Evolutionary conservation across 106 monocot genomes (phyloP), one percentile per base, ranked within the genome.

Genomic region (Acorus calamus): DNA sequence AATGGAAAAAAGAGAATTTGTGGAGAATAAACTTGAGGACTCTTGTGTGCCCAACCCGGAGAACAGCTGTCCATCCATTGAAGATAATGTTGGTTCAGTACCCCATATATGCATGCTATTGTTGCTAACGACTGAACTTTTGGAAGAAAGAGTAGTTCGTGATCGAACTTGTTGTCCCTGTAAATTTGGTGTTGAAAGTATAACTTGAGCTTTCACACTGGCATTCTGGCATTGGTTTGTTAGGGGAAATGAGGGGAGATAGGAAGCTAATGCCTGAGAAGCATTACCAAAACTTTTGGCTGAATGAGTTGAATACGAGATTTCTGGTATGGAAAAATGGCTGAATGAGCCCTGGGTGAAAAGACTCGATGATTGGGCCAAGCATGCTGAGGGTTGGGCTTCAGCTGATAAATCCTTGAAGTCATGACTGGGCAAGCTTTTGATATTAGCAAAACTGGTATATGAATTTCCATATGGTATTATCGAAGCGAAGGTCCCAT

Each of bases 61-160:
- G 4, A 56, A 13, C 49, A 76, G 7, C 50, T 51, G 56, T 42
- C 63, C 69, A 50, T 70, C 76, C 69, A 71, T 46, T 12, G 11
- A 41, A 60, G 55, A 55, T 0, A 46, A 44, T 52, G 48, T 49
- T 7, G 7, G 41, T 50, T 67, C 60, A 55, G 66, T 65, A 47
- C 44, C 44, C 5, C 54, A 66, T 11, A 44, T 10, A 57, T 52
- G 57, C 8, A 57, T 14, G 44, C 66, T 59, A 4, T 44, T 47
- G 51, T 42, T 49, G 42, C 4, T 52, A n/a, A 53, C 4, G 14
- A 44, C 42, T 63, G 11, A 52, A 59, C 56, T 66, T 52, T 57
- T 46, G 50, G 56, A 44, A 50, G 4, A 60, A 63, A 7, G 43
- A 5, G 69, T 50, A 47, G 72, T 52, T 7, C 56, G 65, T 14